Evolutionary conservation across 106 monocot species (phyloP).

Genomic region (Acorus gramineus): DNA sequence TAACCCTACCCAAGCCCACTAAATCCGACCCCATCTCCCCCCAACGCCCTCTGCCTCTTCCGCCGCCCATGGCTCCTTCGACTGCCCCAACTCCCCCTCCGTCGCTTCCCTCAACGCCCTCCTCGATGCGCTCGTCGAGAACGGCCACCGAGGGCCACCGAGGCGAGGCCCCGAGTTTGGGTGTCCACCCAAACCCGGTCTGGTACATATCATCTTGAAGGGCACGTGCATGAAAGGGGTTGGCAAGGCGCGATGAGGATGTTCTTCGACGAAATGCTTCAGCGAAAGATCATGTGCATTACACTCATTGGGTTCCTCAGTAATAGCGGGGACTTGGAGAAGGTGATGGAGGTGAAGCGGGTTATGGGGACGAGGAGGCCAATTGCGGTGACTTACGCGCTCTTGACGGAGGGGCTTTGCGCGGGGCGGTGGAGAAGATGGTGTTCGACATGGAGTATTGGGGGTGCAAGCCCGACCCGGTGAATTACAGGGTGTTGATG

Average conservation of each 20-base stretch:
- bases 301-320: slow-evolving; percentile 44
- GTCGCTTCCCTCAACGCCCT: slow-evolving; percentile 65
- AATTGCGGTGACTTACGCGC: slow-evolving; percentile 63
- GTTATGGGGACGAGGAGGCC: slow-evolving; percentile 53
- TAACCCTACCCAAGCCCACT: too few relatives aligned
- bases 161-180: slow-evolving; percentile 4
- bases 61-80: too few relatives aligned
- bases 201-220: slow-evolving; percentile 73
- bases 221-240: slow-evolving; percentile 18
- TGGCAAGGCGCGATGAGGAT: slow-evolving; percentile 26
- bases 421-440: too few relatives aligned
- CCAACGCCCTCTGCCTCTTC: slow-evolving; percentile 59
- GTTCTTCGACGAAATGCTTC: slow-evolving; percentile 77
- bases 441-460: slow-evolving; percentile 96
- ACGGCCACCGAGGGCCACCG: slow-evolving; percentile 20
- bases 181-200: slow-evolving; percentile 43
- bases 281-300: slow-evolving; percentile 53
- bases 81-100: too few relatives aligned
- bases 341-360: slow-evolving; percentile 42
- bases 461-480: slow-evolving; percentile 37
- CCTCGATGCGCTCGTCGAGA: slow-evolving; percentile 62
- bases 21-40: slow-evolving; percentile 31
- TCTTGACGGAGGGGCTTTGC: slow-evolving; percentile 79
- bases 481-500: slow-evolving; percentile 82
- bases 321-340: slow-evolving; percentile 16